These are phyloP conservation scores for Pouteria glomerata DNA, from an alignment of 148 eudicot genomes.

Conservation along the genomic window DNA sequence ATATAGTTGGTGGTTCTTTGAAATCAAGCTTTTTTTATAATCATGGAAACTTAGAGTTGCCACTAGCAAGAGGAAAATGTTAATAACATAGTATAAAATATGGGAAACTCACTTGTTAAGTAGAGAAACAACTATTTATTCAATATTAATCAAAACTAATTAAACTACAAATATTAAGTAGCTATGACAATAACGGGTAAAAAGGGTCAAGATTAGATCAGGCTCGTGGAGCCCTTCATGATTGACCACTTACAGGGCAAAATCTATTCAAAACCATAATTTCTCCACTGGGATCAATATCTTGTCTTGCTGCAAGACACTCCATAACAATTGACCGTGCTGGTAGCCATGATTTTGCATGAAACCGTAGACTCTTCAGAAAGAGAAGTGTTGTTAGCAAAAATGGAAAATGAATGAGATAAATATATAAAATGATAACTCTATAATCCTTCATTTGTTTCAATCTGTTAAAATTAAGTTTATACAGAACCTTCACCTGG, in stretches of 20 bases:
- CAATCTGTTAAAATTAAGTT: neutral
- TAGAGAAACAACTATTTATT: too few relatives aligned
- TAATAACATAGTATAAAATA: too few relatives aligned
- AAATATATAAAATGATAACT: too few relatives aligned
- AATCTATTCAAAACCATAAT: constrained; percentile 56
- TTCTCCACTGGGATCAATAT: constrained; percentile 72
- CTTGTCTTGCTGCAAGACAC: constrained; percentile 50
- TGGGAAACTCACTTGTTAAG: too few relatives aligned
- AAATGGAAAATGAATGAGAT: too few relatives aligned
- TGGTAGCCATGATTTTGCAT: constrained; percentile 76
- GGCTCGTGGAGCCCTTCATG: neutral
- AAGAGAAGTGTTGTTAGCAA: constrained; percentile 1
- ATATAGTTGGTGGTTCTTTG: neutral
- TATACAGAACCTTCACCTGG: too few relatives aligned
- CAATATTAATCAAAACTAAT: neutral
- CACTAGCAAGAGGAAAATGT: neutral
- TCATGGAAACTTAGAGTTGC: too few relatives aligned
- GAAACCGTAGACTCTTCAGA: constrained; percentile 49
- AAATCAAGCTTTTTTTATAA: neutral
- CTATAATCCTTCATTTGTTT: neutral
- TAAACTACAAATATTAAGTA: neutral
- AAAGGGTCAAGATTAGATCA: neutral
- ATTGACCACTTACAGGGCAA: constrained; percentile 62
- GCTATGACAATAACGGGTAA: neutral
- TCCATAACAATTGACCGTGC: constrained; percentile 72